phyloP scores from a whole-genome alignment of 208 protist genomes.

The Trypanosoma rangeli region DNA sequence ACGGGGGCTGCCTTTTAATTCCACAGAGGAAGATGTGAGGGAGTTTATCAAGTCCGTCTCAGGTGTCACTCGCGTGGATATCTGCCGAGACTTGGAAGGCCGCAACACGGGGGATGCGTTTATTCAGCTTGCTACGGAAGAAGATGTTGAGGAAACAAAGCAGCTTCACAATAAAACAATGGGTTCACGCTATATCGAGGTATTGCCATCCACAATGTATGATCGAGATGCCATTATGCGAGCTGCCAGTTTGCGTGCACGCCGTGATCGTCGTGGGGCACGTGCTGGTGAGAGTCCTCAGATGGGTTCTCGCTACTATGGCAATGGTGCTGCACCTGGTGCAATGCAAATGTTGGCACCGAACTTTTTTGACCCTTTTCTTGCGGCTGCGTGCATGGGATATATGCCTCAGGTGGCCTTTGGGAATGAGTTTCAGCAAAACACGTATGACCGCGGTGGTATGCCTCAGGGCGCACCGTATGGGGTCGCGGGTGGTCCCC shows the following conservation, averaged over 20 bases:
- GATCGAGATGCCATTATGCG: slow-evolving; percentile 52
- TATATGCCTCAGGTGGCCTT: slow-evolving; percentile 19
- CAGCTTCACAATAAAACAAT: slow-evolving; percentile 43
- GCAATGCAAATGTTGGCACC: slow-evolving; percentile 15
- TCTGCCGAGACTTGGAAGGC: slow-evolving; percentile 41
- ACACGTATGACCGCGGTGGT: slow-evolving; percentile 3
- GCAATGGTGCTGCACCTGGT: background rate
- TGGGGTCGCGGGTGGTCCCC: background rate
- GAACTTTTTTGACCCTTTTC: slow-evolving; percentile 13
- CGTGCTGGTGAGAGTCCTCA: background rate
- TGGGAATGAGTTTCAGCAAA: slow-evolving; percentile 6
- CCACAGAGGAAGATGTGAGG: slow-evolving; percentile 52
- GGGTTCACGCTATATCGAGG: slow-evolving; percentile 72
- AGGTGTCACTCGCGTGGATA: slow-evolving; percentile 38
- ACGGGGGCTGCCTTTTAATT: slow-evolving; percentile 64
- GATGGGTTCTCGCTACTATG: background rate
- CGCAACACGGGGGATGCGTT: slow-evolving; percentile 72
- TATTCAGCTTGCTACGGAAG: slow-evolving; percentile 44
- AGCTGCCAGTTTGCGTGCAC: slow-evolving; percentile 29
- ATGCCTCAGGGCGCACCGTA: slow-evolving; percentile 8
- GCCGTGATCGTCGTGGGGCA: slow-evolving; percentile 13
- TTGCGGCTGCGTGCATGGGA: slow-evolving; percentile 19
- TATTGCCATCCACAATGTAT: slow-evolving; percentile 40
- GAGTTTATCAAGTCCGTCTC: slow-evolving; percentile 42
- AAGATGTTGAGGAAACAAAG: slow-evolving; percentile 34